phyloP scores from a whole-genome alignment of 805 yeast genomes.

The Cyberlindnera galapagoensis region DNA sequence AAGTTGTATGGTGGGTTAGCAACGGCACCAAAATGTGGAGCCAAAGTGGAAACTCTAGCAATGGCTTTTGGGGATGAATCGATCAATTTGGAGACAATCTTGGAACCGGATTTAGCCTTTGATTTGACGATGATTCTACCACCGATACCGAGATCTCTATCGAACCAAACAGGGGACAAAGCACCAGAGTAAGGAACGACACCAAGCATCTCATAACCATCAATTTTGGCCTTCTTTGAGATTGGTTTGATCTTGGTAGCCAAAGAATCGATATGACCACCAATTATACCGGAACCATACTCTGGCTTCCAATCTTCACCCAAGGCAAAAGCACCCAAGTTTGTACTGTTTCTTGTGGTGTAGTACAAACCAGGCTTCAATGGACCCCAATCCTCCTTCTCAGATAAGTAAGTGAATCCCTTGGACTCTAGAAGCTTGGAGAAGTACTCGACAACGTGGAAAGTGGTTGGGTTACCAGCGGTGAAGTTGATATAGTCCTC shows the following conservation, averaged over 20 bases:
- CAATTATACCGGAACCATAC: slow-evolving; percentile 63
- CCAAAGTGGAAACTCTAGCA: slow-evolving; percentile 78
- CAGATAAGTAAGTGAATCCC: slow-evolving; percentile 63
- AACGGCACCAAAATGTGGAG: slow-evolving; percentile 79
- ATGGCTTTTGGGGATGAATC: slow-evolving; percentile 62
- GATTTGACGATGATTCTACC: slow-evolving; percentile 61
- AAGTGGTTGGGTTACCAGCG: slow-evolving; percentile 65
- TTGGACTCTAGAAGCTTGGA: slow-evolving; percentile 40
- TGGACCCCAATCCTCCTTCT: slow-evolving; percentile 39
- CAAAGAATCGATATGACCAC: slow-evolving; percentile 71
- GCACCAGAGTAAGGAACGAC: slow-evolving; percentile 84
- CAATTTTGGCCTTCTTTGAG: slow-evolving; percentile 52
- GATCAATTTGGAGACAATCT: slow-evolving; percentile 38
- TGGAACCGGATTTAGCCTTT: slow-evolving; percentile 25
- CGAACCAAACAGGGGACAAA: slow-evolving; percentile 63
- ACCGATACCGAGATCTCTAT: slow-evolving; percentile 80
- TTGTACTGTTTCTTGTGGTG: slow-evolving; percentile 63
- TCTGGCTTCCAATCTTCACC: slow-evolving; percentile 63
- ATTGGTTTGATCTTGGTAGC: slow-evolving; percentile 66
- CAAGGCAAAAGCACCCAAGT: slow-evolving; percentile 61
- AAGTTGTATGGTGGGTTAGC: slow-evolving; percentile 65
- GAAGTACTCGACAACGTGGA: slow-evolving; percentile 58
- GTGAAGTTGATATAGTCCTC: slow-evolving; percentile 66
- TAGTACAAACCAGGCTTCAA: slow-evolving; percentile 49
- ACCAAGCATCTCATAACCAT: slow-evolving; percentile 74